Base-by-base conservation (phyloP, 148 eudicot species). In the Dysphania ambrosioides region DNA sequence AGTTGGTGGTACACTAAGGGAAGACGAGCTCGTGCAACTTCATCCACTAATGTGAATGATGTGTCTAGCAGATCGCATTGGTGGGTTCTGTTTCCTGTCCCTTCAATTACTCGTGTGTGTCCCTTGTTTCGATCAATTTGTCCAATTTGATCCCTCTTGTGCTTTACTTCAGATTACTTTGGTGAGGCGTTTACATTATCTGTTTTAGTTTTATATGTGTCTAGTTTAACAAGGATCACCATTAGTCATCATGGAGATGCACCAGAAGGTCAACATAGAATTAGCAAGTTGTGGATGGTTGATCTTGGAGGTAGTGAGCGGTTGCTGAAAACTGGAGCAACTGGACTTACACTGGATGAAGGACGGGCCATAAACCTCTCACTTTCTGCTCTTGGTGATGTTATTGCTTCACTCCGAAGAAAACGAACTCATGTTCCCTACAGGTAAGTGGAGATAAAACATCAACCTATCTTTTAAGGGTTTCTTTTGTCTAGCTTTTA, bases 241-340 rank as follows among this genome's bases (percentile, higher is more conserved):
- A 90, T 90, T 72, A 77, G 76, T 66, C 88, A 84, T 60, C 80
- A 72, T 35, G 89, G 83, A 66, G 89, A 82, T 81, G 73, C 79
- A 71, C 59, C 66, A 32, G 84, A 83, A 76, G 82, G 85, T 51
- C 82, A 75, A 74, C 30, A 80, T 36, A 85, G 77, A 85, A 80
- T 74, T 26, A 87, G 89, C 84, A 90, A 87, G 79, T 58, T 90
- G 77, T 90, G 94, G 94, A 90, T 90, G 94, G 91, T 90, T 80
- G 94, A 90, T 86, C 94, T 90, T 73, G 94, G 94, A 68, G 94
- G 94, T 47, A 90, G 94, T 75, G 91, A 90, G 79, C 78, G 89
- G 35, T 72, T 90, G 82, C 75, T 90, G 60, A 90, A 90, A 82
- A 90, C 94, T 0, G 94, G 91, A 70, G 94, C 94, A 30, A 87